These are phyloP conservation scores for Colletotrichum somersetense DNA, from an alignment of 2,329 filamentous ascomycete genomes.

Conservation along the genomic window DNA sequence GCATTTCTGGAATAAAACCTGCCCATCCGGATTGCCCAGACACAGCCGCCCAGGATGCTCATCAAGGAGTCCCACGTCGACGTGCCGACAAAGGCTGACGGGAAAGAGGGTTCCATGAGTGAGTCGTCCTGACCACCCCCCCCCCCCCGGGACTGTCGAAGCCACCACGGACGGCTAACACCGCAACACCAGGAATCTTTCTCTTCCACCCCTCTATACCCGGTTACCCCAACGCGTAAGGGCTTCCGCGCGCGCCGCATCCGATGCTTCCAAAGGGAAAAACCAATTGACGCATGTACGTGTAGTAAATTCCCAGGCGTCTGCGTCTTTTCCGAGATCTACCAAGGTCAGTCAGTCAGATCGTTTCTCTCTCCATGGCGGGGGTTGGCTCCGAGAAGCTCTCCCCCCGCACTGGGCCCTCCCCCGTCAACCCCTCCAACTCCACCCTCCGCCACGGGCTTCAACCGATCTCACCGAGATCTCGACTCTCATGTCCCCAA, in stretches of 20 bases:
- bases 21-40: not conserved
- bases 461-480: conserved; percentile 18
- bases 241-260: not conserved
- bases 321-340: conserved; percentile 92
- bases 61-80: conserved; percentile 67
- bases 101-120: conserved; percentile 69
- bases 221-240: conserved; percentile 86
- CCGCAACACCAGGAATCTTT: conserved; percentile 77
- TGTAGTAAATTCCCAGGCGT: conserved; percentile 82
- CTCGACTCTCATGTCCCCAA: not conserved
- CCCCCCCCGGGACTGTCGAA: too few species aligned
- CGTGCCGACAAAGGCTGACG: conserved; percentile 63
- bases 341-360: conserved; percentile 75
- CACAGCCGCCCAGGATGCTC: conserved; percentile 57
- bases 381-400: conserved; percentile 17
- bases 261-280: too few species aligned
- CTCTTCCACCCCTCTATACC: conserved; percentile 88
- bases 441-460: not conserved
- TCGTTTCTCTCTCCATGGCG: conserved; percentile 11
- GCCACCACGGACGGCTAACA: conserved; percentile 13
- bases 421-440: conserved; percentile 26
- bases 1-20: not conserved
- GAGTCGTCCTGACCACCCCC: conserved; percentile 23
- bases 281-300: not conserved
- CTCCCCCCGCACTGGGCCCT: conserved; percentile 16